A percentile compares a stretch with the other conserved stretches of the same genome.
phyloP scores from a whole-genome alignment of 495 filamentous ascomycete species.

The Penicillium atrosanguineum region DNA sequence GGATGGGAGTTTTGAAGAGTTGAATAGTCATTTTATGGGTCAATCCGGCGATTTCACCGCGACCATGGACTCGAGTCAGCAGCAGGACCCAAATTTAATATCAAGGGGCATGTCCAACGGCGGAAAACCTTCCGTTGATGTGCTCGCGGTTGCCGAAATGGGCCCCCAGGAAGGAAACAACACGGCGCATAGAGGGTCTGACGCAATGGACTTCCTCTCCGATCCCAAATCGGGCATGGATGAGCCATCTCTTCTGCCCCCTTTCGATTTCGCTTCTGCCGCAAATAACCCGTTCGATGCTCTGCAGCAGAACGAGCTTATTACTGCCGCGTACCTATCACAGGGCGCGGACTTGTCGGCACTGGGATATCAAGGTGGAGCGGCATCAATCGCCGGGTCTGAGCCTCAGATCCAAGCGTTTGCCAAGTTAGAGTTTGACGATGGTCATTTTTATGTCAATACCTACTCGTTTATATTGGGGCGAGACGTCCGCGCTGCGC shows the following conservation, averaged over 20 bases:
- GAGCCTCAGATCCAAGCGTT: constrained; percentile 58
- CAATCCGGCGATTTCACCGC: constrained; percentile 7
- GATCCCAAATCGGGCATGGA: constrained; percentile 36
- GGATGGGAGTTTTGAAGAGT: constrained; percentile 24
- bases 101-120: constrained; percentile 22
- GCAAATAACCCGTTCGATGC: constrained; percentile 39
- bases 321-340: constrained; percentile 41
- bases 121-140: constrained; percentile 16
- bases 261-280: constrained; percentile 36
- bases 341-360: constrained; percentile 40
- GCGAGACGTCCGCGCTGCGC: constrained; percentile 58
- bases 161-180: constrained; percentile 7
- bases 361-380: constrained; percentile 40
- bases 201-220: constrained; percentile 29
- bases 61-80: constrained; percentile 8
- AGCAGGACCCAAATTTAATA: constrained; percentile 8
- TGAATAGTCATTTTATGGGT: constrained; percentile 11
- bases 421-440: constrained; percentile 68
- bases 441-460: constrained; percentile 72
- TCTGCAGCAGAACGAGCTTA: constrained; percentile 42
- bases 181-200: constrained; percentile 11
- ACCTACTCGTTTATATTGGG: constrained; percentile 65
- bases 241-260: constrained; percentile 36
- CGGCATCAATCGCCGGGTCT: constrained; percentile 40
- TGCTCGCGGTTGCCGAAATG: constrained; percentile 16